Evolutionary conservation across 768 basidiomycete species (phyloP).

Genomic region (Pholiota molesta): DNA sequence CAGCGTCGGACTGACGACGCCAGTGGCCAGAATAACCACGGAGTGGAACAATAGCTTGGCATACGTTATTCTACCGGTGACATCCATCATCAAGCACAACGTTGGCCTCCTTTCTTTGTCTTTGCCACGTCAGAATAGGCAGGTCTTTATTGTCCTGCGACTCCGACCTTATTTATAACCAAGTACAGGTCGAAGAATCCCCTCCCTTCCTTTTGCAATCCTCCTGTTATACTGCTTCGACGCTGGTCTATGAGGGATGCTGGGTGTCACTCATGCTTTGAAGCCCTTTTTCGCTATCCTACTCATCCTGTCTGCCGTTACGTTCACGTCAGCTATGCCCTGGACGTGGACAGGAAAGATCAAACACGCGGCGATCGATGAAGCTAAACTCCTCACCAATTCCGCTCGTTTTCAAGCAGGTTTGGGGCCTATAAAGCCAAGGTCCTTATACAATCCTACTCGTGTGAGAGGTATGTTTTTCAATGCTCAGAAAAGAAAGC

Average conservation of each 20-base stretch:
- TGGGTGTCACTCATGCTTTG: slow-evolving; percentile 1
- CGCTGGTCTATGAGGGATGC: not conserved
- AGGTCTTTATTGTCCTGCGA: not conserved
- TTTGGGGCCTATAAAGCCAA: slow-evolving; percentile 17
- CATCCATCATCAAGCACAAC: not conserved
- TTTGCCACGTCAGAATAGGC: not conserved
- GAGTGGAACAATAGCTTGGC: too few species aligned
- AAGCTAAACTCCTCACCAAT: slow-evolving; percentile 13
- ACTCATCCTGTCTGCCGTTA: not conserved
- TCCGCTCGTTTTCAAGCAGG: slow-evolving; percentile 18
- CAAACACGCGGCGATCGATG: not conserved
- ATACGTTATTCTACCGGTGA: not conserved
- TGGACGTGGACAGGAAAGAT: not conserved
- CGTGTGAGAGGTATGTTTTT: slow-evolving; percentile 13
- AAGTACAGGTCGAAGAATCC: not conserved
- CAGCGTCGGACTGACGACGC: too few species aligned
- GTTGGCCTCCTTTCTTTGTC: not conserved
- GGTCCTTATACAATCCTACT: slow-evolving; percentile 11
- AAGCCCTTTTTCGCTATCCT: not conserved
- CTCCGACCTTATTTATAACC: not conserved
- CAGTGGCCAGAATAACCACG: too few species aligned
- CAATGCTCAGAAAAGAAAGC: not conserved
- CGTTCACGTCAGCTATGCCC: not conserved
- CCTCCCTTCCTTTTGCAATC: not conserved
- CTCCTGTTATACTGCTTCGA: not conserved